Evolutionary conservation across 2,329 filamentous ascomycete species (phyloP).

Genomic region (Fonsecaea monophora): DNA sequence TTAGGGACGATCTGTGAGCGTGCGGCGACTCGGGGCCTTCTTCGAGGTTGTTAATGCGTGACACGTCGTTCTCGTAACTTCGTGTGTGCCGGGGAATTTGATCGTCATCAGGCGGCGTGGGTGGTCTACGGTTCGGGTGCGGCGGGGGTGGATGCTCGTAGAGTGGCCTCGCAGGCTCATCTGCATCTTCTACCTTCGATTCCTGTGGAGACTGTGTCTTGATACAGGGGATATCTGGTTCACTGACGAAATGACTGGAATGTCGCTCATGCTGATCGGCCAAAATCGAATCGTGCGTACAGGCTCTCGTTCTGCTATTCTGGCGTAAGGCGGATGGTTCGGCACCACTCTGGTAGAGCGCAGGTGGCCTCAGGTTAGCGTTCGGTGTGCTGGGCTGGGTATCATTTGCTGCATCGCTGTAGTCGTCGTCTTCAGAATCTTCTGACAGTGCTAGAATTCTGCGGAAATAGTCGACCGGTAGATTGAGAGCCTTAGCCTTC

Average conservation of each 20-base stretch:
- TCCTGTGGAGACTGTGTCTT: not conserved
- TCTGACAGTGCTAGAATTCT: conserved; percentile 20
- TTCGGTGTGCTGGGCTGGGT: conserved; percentile 1
- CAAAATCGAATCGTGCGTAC: not conserved
- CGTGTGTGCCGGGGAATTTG: not conserved
- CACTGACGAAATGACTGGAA: not conserved
- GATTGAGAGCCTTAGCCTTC: conserved; percentile 63
- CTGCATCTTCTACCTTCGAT: conserved; percentile 6
- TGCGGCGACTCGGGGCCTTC: not conserved
- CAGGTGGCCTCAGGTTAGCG: conserved; percentile 8
- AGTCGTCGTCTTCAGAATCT: conserved; percentile 15
- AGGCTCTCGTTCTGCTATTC: not conserved
- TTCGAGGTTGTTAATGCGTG: conserved; percentile 3
- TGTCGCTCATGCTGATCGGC: not conserved
- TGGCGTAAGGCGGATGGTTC: conserved; percentile 11
- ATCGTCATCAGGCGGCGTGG: conserved; percentile 9
- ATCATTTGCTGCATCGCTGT: conserved; percentile 18
- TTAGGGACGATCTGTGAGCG: conserved; percentile 20
- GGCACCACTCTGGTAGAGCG: conserved; percentile 2
- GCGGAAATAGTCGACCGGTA: conserved; percentile 28
- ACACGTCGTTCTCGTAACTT: conserved; percentile 7
- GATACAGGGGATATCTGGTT: not conserved
- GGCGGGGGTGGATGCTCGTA: conserved; percentile 11
- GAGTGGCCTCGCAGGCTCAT: not conserved
- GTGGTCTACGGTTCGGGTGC: conserved; percentile 1